Evolutionary conservation across 768 basidiomycete genomes (phyloP).

Genomic region (Suillus hirtellus): DNA sequence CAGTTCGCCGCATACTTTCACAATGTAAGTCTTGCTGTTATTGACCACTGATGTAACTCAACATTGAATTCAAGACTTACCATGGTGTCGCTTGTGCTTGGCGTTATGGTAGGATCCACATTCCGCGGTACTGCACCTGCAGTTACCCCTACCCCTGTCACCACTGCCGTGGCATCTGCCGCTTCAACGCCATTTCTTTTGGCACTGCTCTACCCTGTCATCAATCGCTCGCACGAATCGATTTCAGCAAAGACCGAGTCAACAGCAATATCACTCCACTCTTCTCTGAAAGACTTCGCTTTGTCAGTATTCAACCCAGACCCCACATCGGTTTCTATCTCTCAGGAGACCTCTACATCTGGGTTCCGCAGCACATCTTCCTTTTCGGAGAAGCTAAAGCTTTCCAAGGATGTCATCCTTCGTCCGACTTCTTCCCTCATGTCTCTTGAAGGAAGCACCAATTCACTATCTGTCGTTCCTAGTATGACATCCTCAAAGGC

Average conservation of each 20-base stretch:
- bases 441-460: conserved; percentile 21
- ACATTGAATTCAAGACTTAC: conserved; percentile 51
- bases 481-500: conserved; percentile 15
- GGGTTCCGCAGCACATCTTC: conserved; percentile 21
- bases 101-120: conserved; percentile 41
- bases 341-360: conserved; percentile 27
- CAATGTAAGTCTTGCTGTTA: conserved; percentile 51
- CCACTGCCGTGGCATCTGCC: conserved; percentile 14
- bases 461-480: conserved; percentile 33
- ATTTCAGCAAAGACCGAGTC: conserved; percentile 30
- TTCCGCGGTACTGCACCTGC: conserved; percentile 21
- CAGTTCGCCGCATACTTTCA: conserved; percentile 58
- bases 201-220: conserved; percentile 42
- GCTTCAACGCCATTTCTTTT: conserved; percentile 35
- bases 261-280: conserved; percentile 33
- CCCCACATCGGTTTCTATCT: conserved; percentile 34
- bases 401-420: conserved; percentile 39
- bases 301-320: conserved; percentile 52
- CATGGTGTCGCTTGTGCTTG: conserved; percentile 65
- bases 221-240: conserved; percentile 39
- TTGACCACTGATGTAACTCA: conserved; percentile 14
- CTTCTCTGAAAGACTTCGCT: conserved; percentile 50
- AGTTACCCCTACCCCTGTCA: conserved; percentile 20
- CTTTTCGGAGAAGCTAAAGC: conserved; percentile 28
- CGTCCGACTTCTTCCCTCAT: conserved; percentile 32